Evolutionary conservation across 2,329 filamentous ascomycete genomes (phyloP), one percentile per base, ranked within the genome.

Genomic region (Herpotrichia juniperi): DNA sequence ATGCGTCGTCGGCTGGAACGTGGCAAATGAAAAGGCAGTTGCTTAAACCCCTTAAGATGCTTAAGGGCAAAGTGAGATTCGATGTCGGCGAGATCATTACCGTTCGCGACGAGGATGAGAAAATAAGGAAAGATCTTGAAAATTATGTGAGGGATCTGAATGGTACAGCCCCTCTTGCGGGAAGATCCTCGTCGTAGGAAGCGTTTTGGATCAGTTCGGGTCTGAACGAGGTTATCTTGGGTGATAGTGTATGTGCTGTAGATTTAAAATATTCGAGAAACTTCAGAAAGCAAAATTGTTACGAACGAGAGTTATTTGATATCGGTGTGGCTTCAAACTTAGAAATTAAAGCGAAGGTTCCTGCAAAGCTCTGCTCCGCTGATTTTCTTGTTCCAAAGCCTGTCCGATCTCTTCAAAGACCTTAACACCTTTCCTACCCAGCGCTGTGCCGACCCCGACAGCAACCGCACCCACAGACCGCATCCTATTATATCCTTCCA

Each of bases 391-490:
- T 24, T 55, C 3, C 30, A 62, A 14, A 9, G 35, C 57, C 28
- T 48, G 30, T 21, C 46, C 67, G 49, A 91, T 88, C 56, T 81
- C 81, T 45, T 75, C 77, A 73, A 92, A 91, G 0, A 91, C 78
- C 0, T 49, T 64, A 0, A 87, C 67, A 0, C 89, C 89, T 57
- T 83, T 81, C 44, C 82, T 76, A 1, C 88, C 88, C 42, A 92
- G 68, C 4, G 83, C 88, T 2, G 88, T 92, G 0, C 84, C 89
- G 4, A 72, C 79, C 0, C 81, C 89, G 0, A 91, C 87, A 0
- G 82, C 83, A 24, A 63, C 75, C 0, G 88, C 88, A 0, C 89
- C 89, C 0, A 83, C 88, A 9, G 70, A 73, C 56, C 75, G 79
- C 88, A 91, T 92, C 57, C 89, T 79, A 50, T 74, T 71, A 59